Evolutionary conservation across 495 filamentous ascomycete genomes (phyloP).

Genomic region (Niebla homalea): DNA sequence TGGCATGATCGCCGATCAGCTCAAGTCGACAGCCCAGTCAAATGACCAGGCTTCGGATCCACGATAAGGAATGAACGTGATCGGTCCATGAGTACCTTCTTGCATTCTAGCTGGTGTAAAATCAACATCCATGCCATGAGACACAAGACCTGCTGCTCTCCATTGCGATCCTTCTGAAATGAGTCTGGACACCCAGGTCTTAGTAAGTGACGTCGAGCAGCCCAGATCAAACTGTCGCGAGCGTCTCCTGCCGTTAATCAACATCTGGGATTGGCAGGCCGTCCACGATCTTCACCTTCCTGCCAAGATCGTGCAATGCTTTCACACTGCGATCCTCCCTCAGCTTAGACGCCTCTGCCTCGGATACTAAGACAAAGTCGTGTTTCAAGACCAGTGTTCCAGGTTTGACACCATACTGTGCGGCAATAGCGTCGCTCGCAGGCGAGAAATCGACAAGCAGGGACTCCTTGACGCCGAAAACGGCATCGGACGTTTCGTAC

Average conservation of each 20-base stretch:
- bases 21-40: too few relatives aligned
- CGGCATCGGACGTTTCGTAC: slow-evolving; percentile 82
- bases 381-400: slow-evolving; percentile 44
- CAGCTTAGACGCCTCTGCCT: slow-evolving; percentile 54
- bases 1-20: too few relatives aligned
- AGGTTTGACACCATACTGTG: slow-evolving; percentile 41
- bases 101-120: too few relatives aligned
- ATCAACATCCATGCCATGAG: too few relatives aligned
- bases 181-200: too few relatives aligned
- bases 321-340: slow-evolving; percentile 56
- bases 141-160: too few relatives aligned
- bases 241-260: slow-evolving; percentile 24
- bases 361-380: slow-evolving; percentile 66
- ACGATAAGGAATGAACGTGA: too few relatives aligned
- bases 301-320: slow-evolving; percentile 57
- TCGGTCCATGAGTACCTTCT: too few relatives aligned
- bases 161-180: too few relatives aligned
- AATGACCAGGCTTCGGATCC: too few relatives aligned
- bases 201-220: too few relatives aligned
- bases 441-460: slow-evolving; percentile 59
- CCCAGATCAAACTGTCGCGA: too few relatives aligned
- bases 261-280: slow-evolving; percentile 71
- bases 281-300: slow-evolving; percentile 65
- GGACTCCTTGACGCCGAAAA: slow-evolving; percentile 85
- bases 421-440: slow-evolving; percentile 45